A percentile compares a stretch with the other conserved stretches of the same genome.
These are phyloP conservation scores for Alopecurus myosuroides DNA, from an alignment of 176 grass and related monocot genomes.

Conservation along the genomic window DNA sequence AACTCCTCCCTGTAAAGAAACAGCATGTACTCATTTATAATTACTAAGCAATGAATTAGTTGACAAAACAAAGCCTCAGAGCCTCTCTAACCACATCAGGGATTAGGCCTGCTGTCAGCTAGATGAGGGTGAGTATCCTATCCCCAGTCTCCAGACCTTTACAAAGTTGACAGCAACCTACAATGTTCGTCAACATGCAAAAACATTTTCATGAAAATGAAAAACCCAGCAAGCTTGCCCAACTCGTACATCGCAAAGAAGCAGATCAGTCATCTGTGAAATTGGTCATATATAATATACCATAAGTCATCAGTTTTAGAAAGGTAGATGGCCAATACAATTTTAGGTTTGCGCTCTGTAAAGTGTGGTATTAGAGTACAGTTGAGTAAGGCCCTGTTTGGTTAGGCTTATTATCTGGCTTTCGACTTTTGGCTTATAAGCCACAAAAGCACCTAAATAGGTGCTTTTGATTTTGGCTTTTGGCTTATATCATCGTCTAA, in stretches of 20 bases:
- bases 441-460: too few species aligned
- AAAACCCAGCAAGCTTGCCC: not conserved
- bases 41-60: not conserved
- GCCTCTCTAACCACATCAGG: not conserved
- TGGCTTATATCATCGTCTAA: too few species aligned
- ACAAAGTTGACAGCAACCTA: too few species aligned
- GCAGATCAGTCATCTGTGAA: not conserved
- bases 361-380: not conserved
- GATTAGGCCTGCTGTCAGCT: too few species aligned
- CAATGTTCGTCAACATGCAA: too few species aligned
- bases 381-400: too few species aligned
- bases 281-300: not conserved
- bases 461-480: too few species aligned
- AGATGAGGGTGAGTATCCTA: too few species aligned
- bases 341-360: not conserved
- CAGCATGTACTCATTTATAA: not conserved
- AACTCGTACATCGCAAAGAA: not conserved
- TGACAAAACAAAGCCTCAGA: not conserved
- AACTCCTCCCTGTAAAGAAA: not conserved
- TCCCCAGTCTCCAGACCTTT: too few species aligned
- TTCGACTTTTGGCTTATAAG: too few species aligned
- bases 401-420: too few species aligned
- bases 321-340: not conserved
- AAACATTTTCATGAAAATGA: not conserved
- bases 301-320: conserved; percentile 6